These are phyloP conservation scores for Marasmius sp. DNA, from an alignment of 1,284 basidiomycete genomes.

Conservation along the genomic window DNA sequence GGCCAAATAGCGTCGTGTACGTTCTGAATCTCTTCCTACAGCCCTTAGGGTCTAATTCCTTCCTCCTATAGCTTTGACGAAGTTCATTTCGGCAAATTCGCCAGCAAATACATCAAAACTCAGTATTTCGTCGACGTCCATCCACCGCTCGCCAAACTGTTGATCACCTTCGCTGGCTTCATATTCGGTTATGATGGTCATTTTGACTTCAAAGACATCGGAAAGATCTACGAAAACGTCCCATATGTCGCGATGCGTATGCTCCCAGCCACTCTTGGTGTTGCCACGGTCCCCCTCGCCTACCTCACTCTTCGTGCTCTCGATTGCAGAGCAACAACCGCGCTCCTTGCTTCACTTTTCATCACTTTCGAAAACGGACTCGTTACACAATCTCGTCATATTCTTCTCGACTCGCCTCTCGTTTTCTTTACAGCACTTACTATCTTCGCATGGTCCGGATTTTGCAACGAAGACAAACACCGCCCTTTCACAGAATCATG, in stretches of 20 bases:
- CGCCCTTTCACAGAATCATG: conserved; percentile 81
- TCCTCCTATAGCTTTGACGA: conserved; percentile 79
- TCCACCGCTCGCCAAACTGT: conserved; percentile 93
- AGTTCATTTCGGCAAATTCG: conserved; percentile 96
- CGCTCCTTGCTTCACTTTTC: conserved; percentile 87
- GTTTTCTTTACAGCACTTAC: conserved; percentile 97
- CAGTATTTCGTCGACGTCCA: conserved; percentile 96
- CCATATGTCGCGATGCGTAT: conserved; percentile 97
- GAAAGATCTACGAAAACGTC: conserved; percentile 82
- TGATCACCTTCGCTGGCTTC: conserved; percentile 90
- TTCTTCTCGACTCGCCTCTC: conserved; percentile 95
- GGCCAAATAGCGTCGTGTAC: conserved; percentile 88
- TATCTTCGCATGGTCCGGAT: conserved; percentile 84
- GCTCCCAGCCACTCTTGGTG: conserved; percentile 87
- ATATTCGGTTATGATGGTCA: conserved; percentile 90
- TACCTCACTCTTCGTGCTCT: conserved; percentile 94
- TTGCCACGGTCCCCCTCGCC: conserved; percentile 86
- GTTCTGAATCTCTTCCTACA: conserved; percentile 30
- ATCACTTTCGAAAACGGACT: conserved; percentile 97
- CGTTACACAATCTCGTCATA: conserved; percentile 93
- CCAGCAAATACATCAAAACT: conserved; percentile 88
- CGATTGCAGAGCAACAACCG: conserved; percentile 87
- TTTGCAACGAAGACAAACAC: conserved; percentile 87
- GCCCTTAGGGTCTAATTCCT: background rate
- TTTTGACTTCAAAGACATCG: conserved; percentile 97